A percentile compares a stretch with the other conserved stretches of the same genome.
These are phyloP conservation scores for Populus hybrid DNA, from an alignment of 441 rosid genomes.

Conservation along the genomic window DNA sequence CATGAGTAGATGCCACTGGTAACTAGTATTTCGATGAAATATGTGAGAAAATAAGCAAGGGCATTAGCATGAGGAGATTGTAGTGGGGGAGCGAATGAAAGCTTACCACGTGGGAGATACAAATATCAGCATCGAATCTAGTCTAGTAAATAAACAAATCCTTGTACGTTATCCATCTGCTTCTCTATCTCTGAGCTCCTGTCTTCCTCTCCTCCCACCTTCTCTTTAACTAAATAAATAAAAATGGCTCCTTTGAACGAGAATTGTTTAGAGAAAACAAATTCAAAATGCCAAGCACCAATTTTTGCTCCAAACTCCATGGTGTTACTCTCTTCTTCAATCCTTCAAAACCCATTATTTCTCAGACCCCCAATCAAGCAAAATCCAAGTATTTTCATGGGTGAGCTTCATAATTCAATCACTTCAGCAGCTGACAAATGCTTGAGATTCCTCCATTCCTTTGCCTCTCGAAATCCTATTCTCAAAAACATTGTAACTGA, in stretches of 20 bases:
- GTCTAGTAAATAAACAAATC: neutral
- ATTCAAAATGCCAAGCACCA: conserved; percentile 10
- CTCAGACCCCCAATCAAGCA: conserved; percentile 27
- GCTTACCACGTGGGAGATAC: conserved; percentile 19
- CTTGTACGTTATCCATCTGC: neutral
- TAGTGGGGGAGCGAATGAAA: neutral
- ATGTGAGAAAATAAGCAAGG: neutral
- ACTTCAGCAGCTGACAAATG: conserved; percentile 39
- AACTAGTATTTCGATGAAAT: too few relatives aligned
- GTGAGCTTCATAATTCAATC: conserved; percentile 41
- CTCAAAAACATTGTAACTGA: conserved; percentile 39
- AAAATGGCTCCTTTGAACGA: conserved; percentile 36
- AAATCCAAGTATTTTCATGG: conserved; percentile 30
- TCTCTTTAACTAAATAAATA: neutral
- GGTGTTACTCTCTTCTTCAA: conserved; percentile 39
- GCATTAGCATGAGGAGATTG: neutral
- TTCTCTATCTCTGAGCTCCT: neutral
- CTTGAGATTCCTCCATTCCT: conserved; percentile 27
- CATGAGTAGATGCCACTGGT: too few relatives aligned
- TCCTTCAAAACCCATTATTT: conserved; percentile 42
- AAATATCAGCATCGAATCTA: too few relatives aligned
- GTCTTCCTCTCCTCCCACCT: neutral
- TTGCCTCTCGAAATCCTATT: conserved; percentile 53
- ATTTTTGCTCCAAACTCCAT: conserved; percentile 27
- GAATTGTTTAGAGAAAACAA: conserved; percentile 21